Base-by-base conservation (phyloP, 2,329 filamentous ascomycete genomes). In the Xylariaceae sp. region DNA sequence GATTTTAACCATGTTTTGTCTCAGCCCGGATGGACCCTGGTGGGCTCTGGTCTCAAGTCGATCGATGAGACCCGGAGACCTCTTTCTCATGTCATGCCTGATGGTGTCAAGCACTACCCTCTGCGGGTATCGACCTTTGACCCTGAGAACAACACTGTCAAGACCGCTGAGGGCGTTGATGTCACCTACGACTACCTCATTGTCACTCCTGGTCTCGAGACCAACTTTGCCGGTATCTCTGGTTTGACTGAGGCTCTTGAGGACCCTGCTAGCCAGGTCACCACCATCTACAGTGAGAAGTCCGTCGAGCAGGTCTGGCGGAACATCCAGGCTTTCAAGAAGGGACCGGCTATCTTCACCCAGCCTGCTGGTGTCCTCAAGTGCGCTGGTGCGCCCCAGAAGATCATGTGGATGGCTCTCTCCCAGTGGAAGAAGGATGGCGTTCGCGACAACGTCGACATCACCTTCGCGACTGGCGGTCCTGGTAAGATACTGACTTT, bases 391-490 rank as follows among this genome's bases (percentile, higher is more conserved):
- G 73, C 73, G 1, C 73, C 73, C 2, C 73, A 75, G 60, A 75
- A 75, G 68, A 70, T 75, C 59, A 67, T 75, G 65, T 75, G 73
- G 73, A 73, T 75, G 72, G 73, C 73, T 2, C 66, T 75, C 23
- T 73, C 71, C 7, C 71, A 74, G 59, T 75, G 73, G 73, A 65
- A 73, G 58, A 67, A 69, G 13, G 69, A 73, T 15, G 72, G 70
- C 8, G 68, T 74, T 7, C 64, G 71, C 30, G 64, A 68, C 49
- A 62, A 70, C 17, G 71, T 75, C 45, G 62, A 70, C 23, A 67
- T 72, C 0, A 66, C 66, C 9, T 76, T 75, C 34, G 73, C 73
- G 8, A 76, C 73, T 23, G 74, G 74, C 10, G 65, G 62, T 18
- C 57, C 71, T 5, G 34, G 69, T 71, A 66, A 62, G 67, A 37